Conservation (phyloP, 1,139 yeast genomes). For the Protomyces lactucae-debilis region DNA sequence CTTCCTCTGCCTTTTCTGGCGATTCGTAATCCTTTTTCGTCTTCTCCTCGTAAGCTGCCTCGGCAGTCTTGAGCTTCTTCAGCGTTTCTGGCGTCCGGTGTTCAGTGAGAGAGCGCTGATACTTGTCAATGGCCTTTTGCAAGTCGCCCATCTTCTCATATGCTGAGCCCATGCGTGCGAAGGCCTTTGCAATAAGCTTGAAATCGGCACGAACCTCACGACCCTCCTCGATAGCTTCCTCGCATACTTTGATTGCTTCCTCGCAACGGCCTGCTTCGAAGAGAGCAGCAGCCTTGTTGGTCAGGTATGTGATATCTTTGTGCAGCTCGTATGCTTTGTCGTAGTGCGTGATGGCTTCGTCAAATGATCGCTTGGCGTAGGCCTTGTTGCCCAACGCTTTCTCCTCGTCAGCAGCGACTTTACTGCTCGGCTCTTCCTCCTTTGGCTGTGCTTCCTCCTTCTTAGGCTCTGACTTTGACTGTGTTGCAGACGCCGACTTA, state of each 20-base stretch:
- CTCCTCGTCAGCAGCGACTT: slow-evolving; percentile 64
- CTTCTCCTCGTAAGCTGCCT: slow-evolving; percentile 71
- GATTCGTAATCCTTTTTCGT: slow-evolving; percentile 76
- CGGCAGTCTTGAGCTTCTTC: slow-evolving; percentile 79
- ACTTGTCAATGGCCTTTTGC: slow-evolving; percentile 66
- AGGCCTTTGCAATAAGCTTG: slow-evolving; percentile 81
- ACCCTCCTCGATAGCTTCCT: slow-evolving; percentile 79
- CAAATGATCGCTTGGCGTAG: slow-evolving; percentile 83
- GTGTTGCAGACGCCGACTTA: slow-evolving; percentile 35
- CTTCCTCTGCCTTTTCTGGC: slow-evolving; percentile 92
- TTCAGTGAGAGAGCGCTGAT: slow-evolving; percentile 91
- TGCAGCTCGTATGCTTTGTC: slow-evolving; percentile 77
- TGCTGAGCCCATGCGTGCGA: slow-evolving; percentile 82
- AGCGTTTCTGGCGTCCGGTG: slow-evolving; percentile 94
- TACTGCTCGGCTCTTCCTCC: slow-evolving; percentile 39
- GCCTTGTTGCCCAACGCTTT: slow-evolving; percentile 82
- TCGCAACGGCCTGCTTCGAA: slow-evolving; percentile 92
- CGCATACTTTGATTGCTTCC: slow-evolving; percentile 73
- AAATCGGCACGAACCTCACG: slow-evolving; percentile 88
- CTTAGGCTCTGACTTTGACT: slow-evolving; percentile 35
- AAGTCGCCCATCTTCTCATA: slow-evolving; percentile 72
- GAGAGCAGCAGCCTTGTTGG: slow-evolving; percentile 97
- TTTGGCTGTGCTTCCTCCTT: slow-evolving; percentile 38
- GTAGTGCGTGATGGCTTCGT: slow-evolving; percentile 84
- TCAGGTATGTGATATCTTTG: slow-evolving; percentile 86